Evolutionary conservation across 306 rosid genomes (phyloP), one percentile per base, ranked within the genome.

Genomic region (Crotalaria pallida): DNA sequence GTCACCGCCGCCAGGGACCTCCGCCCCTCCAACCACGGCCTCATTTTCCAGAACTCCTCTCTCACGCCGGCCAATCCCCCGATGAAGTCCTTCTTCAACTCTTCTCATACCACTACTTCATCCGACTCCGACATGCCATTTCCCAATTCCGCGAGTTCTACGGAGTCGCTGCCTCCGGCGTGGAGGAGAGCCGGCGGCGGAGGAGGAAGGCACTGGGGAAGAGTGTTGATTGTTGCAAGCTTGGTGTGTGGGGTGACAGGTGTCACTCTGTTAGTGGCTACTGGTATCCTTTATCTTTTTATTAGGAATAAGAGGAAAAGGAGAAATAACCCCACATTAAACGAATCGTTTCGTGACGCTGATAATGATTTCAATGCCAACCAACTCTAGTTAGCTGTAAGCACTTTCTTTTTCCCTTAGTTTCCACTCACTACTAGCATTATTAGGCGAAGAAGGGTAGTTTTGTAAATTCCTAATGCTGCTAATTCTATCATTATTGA

Each of bases 11-110:
- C 73, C 3, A 70, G 69, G 24, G 98, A 92, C 50, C 83, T 90
- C 61, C 88, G 96, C 33, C 98, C 98, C 1, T 86, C 98, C 38
- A 78, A 87, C 19, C 98, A 94, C 67, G 97, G 98, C 0, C 81
- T 94, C 41, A 72, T 19, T 4, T 85, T 57, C 83, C 92, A 89
- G 79, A 67, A 75, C 36, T 56, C 88, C 8, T 79, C 85, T 6
- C 81, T 72, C 31, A 24, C 85, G 6, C 81, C 74, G 36, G 29
- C 58, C 5, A 71, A 70, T 9, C 70, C 61, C 0, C 26, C 96
- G 36, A 86, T 85, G 89, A 78, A 3, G 58, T 79, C 94, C 48
- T 93, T 90, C 84, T 93, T 90, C 86, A 88, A 79, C 73, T 62
- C 80, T 2, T 60, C 88, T 29, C 49, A 75, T 16, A 44, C 75